Evolutionary conservation across 2,329 filamentous ascomycete species (phyloP), one percentile per base, ranked within the genome.

Genomic region (Aspergillus arachidicola): DNA sequence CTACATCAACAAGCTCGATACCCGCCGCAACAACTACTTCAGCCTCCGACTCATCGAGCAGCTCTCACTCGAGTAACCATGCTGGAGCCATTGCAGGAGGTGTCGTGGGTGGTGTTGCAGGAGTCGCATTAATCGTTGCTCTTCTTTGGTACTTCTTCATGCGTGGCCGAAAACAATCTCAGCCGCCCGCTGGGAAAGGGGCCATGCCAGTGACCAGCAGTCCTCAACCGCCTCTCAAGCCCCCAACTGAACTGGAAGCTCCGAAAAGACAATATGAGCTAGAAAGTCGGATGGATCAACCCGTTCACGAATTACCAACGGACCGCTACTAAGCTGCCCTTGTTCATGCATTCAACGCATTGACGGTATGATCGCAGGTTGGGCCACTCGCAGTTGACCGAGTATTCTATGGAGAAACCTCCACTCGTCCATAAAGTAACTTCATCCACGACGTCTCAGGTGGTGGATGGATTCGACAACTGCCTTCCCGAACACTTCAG

Each of bases 61-160:
- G 21, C 11, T 36, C 58, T n/a, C n/a, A 36, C 10, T 57, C 59
- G 5, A 41, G 41, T n/a, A 53, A 19, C 1, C 59, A 66, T 16
- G 41, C 45, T 1, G 58, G 62, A 2, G 62, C 64, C 4, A 62
- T 66, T 14, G 64, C 63, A 12, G 68, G 68, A 16, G 66, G 68
- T 5, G 63, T 69, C 2, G 62, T 69, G 6, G 66, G 68, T 12
- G 68, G 66, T 4, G 68, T 69, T 11, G 68, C 61, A 10, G 67
- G 59, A 1, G 5, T 67, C 26, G 63, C 63, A 3, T 38, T 69
- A 2, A 58, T 69, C 36, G 28, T 48, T 30, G 65, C 38, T 6
- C 45, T 69, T 6, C 14, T 68, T 16, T 67, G 65, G 63, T 51
- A 28, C 14, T 69, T 66, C 26, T n/a, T 68, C 23, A 32, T 69